These are phyloP conservation scores for Syncephalastrum sp. DNA, from an alignment of 371 early-diverging fungal species.

Conservation along the genomic window DNA sequence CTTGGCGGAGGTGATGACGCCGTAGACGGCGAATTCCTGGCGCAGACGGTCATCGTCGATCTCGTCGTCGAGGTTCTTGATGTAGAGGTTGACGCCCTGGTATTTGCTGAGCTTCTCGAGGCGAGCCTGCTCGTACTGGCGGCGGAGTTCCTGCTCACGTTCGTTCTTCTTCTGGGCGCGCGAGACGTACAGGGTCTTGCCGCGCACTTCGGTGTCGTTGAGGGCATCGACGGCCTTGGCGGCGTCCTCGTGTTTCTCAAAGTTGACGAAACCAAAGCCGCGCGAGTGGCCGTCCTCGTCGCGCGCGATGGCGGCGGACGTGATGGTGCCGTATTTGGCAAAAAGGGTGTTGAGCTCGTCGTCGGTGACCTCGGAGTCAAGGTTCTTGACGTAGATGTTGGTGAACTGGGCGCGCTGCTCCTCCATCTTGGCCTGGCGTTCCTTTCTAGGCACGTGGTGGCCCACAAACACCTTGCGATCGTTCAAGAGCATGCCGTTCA, in stretches of 20 bases:
- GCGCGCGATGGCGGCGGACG: constrained; percentile 62
- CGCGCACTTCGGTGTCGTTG: constrained; percentile 76
- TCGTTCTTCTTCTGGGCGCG: constrained; percentile 95
- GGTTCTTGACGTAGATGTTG: constrained; percentile 94
- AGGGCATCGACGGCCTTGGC: constrained; percentile 79
- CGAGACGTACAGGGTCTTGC: constrained; percentile 84
- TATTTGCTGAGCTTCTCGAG: constrained; percentile 85
- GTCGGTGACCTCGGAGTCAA: constrained; percentile 71
- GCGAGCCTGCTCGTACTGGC: constrained; percentile 79
- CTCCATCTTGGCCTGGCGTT: constrained; percentile 79
- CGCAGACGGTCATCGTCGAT: constrained; percentile 84
- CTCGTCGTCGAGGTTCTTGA: constrained; percentile 90
- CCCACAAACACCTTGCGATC: constrained; percentile 86
- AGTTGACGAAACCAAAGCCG: constrained; percentile 94
- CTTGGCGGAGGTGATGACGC: constrained; percentile 86
- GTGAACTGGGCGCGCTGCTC: constrained; percentile 77
- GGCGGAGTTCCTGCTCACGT: constrained; percentile 86
- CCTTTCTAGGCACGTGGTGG: constrained; percentile 78
- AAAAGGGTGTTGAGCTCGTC: constrained; percentile 76
- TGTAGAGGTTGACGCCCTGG: constrained; percentile 90
- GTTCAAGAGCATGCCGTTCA: constrained; percentile 94
- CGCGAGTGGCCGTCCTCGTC: constrained; percentile 73
- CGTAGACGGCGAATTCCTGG: constrained; percentile 85
- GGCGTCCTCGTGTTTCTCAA: constrained; percentile 79
- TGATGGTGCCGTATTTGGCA: constrained; percentile 70